Percentiles rank a stretch among this genome's conserved stretches.
Conservation (phyloP, 176 grass and related monocot genomes). For the maize (Zea mays) region DNA sequence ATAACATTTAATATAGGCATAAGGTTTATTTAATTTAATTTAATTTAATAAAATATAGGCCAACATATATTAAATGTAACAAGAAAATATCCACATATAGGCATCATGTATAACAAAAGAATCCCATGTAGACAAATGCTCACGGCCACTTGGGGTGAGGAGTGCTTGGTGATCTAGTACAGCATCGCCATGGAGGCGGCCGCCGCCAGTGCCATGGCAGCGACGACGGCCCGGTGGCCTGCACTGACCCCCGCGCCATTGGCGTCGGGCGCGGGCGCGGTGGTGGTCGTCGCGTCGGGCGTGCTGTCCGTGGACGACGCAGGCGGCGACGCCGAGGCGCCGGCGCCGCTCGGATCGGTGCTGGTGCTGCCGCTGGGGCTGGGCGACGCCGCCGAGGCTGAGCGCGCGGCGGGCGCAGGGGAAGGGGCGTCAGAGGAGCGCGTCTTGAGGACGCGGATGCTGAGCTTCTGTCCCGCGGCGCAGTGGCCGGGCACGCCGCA, state of each 20-base stretch:
- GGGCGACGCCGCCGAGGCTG: not conserved
- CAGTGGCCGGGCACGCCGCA: slow-evolving; percentile 77
- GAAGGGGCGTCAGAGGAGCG: slow-evolving; percentile 52
- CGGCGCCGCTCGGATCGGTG: not conserved
- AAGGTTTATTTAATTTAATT: no score
- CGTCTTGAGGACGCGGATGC: slow-evolving; percentile 66
- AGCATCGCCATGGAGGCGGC: slow-evolving; percentile 14
- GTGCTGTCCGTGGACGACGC: slow-evolving; percentile 21
- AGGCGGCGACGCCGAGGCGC: slow-evolving; percentile 9
- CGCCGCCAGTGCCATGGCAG: slow-evolving; percentile 16
- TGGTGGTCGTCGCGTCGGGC: not conserved
- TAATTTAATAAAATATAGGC: no score
- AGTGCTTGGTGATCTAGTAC: not conserved
- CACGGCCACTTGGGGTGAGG: not conserved
- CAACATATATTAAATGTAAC: no score
- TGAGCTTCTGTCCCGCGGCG: slow-evolving; percentile 64
- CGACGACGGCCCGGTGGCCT: not conserved
- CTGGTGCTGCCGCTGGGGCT: not conserved
- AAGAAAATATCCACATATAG: not conserved
- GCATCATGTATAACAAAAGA: slow-evolving; percentile 7
- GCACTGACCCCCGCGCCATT: slow-evolving; percentile 3
- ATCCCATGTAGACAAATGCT: slow-evolving; percentile 3
- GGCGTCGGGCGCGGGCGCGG: slow-evolving; percentile 37
- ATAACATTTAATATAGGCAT: no score
- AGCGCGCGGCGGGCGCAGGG: slow-evolving; percentile 24